phyloP scores from a whole-genome alignment of 768 basidiomycete species.

The Mycena haematopus region DNA sequence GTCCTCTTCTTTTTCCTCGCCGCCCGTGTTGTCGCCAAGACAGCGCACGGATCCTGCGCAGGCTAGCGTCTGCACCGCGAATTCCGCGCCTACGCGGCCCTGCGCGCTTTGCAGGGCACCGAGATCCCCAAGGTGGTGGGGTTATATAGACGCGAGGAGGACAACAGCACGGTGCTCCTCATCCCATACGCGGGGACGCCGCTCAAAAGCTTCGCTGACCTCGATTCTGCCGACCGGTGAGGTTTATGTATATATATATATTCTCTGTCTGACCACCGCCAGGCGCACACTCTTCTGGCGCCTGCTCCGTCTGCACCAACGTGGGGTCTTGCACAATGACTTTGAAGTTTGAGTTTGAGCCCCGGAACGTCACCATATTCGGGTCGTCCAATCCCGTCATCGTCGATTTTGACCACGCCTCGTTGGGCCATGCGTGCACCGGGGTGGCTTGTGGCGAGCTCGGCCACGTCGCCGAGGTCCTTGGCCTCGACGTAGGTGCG shows the following conservation, averaged over 20 bases:
- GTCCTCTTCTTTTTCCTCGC: constrained; percentile 10
- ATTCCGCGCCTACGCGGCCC: background rate
- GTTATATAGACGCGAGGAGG: background rate
- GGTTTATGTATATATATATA: background rate
- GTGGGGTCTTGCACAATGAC: constrained; percentile 10
- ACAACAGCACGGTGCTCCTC: constrained; percentile 1
- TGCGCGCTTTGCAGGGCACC: constrained; percentile 2
- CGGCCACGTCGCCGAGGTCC: too few relatives aligned
- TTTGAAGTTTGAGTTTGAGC: too few relatives aligned
- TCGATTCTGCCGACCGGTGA: background rate
- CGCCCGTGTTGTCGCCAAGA: constrained; percentile 4
- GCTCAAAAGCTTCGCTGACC: background rate
- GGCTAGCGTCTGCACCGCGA: too few relatives aligned
- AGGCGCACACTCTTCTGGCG: constrained; percentile 6
- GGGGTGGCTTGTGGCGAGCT: too few relatives aligned
- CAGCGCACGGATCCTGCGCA: constrained; percentile 1
- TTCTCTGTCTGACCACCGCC: background rate
- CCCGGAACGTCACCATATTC: constrained; percentile 6
- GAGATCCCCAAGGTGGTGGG: constrained; percentile 7
- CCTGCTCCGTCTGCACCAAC: background rate
- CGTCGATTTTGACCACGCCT: too few relatives aligned
- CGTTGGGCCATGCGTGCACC: too few relatives aligned
- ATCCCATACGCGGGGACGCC: constrained; percentile 3
- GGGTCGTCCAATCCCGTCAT: too few relatives aligned
- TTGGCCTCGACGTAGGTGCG: too few relatives aligned